Percentiles rank a stretch among this genome's conserved stretches.
phyloP scores from a whole-genome alignment of 441 rosid genomes.

The Lagerstroemia fauriei region DNA sequence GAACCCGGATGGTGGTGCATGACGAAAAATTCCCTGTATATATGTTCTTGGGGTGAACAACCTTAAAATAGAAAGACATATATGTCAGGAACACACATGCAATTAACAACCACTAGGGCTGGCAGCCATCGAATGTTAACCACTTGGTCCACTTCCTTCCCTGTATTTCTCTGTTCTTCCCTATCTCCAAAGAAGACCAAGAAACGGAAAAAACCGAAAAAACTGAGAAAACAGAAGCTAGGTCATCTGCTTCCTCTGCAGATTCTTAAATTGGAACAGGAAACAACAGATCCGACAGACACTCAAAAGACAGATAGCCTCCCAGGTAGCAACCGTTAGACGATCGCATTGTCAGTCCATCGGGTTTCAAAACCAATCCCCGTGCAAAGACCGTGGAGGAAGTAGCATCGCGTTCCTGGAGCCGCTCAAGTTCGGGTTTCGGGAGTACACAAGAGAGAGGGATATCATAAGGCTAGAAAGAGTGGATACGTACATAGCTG shows the following conservation, averaged over 20 bases:
- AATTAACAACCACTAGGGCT: background rate
- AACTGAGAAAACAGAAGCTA: background rate
- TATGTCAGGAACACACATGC: background rate
- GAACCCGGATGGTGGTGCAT: too few species aligned
- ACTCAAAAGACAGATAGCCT: background rate
- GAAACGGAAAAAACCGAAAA: background rate
- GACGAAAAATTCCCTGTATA: too few species aligned
- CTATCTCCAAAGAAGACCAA: background rate
- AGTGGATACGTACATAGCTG: background rate
- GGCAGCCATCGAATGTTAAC: slow-evolving; percentile 1
- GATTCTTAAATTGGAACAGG: background rate
- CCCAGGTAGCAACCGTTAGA: background rate
- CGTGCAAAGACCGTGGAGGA: background rate
- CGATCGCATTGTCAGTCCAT: background rate
- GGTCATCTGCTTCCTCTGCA: background rate
- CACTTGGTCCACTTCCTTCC: background rate
- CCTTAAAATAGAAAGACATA: slow-evolving; percentile 1
- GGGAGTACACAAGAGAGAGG: background rate
- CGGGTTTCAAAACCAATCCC: background rate
- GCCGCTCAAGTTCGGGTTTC: background rate
- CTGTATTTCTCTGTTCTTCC: background rate
- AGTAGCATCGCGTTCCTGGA: background rate
- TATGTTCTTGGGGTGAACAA: background rate
- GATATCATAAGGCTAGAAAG: background rate
- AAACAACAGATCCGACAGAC: background rate